Base-by-base conservation (phyloP, 2,329 filamentous ascomycete genomes). In the Delphinella strobiligena region DNA sequence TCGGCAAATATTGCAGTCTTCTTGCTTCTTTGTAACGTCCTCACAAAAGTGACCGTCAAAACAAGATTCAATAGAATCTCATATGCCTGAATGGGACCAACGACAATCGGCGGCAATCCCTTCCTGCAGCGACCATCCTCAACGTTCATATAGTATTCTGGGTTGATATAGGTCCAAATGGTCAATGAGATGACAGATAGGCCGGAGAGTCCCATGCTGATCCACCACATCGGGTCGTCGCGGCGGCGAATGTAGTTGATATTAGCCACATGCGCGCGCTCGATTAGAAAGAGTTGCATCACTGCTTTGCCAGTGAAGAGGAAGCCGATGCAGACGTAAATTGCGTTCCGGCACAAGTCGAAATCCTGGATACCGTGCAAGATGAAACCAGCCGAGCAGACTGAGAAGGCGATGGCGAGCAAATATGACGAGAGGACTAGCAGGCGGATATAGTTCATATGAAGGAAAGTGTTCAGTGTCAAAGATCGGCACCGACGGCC, bases 261-360 rank as follows among this genome's bases (percentile, higher is more conserved):
- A 29, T 61, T 53, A 12, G 65, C 46, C 5, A 54, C 53, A 43
- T 64, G 61, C 8, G 55, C 54, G 17, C 63, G 51, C 42, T 66
- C 63, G 17, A 64, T 53, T 1, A 66, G 53, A 41, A 64, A 64
- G 4, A 63, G 44, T 39, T 65, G 63, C 43, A 59, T 52, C 16
- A 50, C 38, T 2, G 56, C 41, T 34, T 63, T 62, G 38, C 49
- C 54, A 5, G 44, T 45, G n/a, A 59, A 44, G 41, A 60, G 61
- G 45, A 61, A 65, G 3, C 50, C 47, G 3, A 65, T 42, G 40
- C 62, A 66, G 16, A 61, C 42, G 22, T 55, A 51, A 31, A 62
- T 56, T 1, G 58, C 55, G 1, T 47, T 47, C n/a, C 49, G 49
- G 42, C 62, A 66, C 12, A 48, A 43, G 3, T 31, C 24, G 2